Base-by-base conservation (phyloP, 2,329 filamentous ascomycete genomes). In the Zasmidium angulare region DNA sequence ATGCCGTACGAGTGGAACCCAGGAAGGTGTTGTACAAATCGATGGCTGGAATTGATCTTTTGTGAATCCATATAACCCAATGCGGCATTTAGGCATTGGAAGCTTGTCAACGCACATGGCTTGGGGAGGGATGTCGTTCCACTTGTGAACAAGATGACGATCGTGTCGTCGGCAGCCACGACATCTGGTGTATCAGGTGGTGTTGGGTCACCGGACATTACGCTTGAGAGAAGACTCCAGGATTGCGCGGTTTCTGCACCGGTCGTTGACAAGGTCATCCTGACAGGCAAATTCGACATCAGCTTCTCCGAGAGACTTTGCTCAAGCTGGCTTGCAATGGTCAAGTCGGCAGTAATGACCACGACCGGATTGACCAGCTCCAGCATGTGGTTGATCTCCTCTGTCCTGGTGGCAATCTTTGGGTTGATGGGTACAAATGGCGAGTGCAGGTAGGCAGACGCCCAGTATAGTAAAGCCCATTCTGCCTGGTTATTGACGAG, bases 41-140 rank as follows among this genome's bases (percentile, higher is more conserved):
- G 60, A 61, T 71, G 67, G 51, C 61, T 64, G 26, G 66, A 63
- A n/a, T 61, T 59, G 49, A 73, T 60, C 40, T 70, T 68, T 48
- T 68, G 69, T 22, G 65, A 60, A 52, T 69, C 66, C 55, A 62
- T 67, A 46, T 66, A 66, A 12, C 64, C 68, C 21, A 70, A 46
- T 1, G 76, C 75, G 7, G 76, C 69, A 57, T 78, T 80, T 26
- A 69, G 62, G 63, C 74, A 72, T 61, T 68, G 66, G 23, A 66
- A 68, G 60, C 69, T 72, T 4, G 76, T 78, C 60, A 80, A 74
- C 14, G 72, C 71, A 58, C 78, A 81, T 50, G 75, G 78, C 63
- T 82, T 82, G 3, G 80, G 78, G 0, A 74, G 66, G 4, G 77
- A 78, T 0, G 79, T 81, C n/a, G 79, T 82, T 20, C 80, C 80